These are phyloP conservation scores for Buxus sempervirens DNA, from an alignment of 164 flowering plant species.

Conservation along the genomic window DNA sequence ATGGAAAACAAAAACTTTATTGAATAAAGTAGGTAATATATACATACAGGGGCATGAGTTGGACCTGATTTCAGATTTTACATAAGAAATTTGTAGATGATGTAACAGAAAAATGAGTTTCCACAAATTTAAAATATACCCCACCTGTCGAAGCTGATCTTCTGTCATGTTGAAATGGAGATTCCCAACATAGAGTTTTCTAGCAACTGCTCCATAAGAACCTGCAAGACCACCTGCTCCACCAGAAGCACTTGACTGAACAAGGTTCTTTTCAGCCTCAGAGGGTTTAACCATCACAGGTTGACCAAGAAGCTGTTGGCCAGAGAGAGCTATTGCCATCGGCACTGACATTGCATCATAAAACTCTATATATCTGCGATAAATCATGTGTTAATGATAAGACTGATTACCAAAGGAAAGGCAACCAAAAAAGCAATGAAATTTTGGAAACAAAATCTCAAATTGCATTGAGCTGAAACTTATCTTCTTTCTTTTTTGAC, in stretches of 20 bases:
- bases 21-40: not conserved
- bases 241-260: conserved; percentile 71
- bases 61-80: too few relatives aligned
- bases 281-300: conserved; percentile 95
- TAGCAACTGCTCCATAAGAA: conserved; percentile 70
- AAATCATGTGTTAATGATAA: not conserved
- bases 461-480: conserved; percentile 31
- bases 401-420: not conserved
- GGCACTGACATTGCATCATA: conserved; percentile 95
- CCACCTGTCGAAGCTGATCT: conserved; percentile 81
- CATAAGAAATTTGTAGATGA: too few relatives aligned
- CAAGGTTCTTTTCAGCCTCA: conserved; percentile 93
- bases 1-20: too few relatives aligned
- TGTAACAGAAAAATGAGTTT: not conserved
- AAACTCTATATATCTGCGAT: conserved; percentile 70
- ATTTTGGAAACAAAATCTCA: conserved; percentile 28
- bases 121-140: too few relatives aligned
- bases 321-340: conserved; percentile 94
- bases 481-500: conserved; percentile 19
- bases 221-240: conserved; percentile 44
- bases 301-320: conserved; percentile 82
- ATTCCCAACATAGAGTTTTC: conserved; percentile 90
- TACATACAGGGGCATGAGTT: not conserved
- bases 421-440: conserved; percentile 18
- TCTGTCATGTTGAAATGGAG: conserved; percentile 94